Evolutionary conservation across 192 early-diverging fungal genomes (phyloP), one percentile per base, ranked within the genome.

Genomic region (Glomus cerebriforme): DNA sequence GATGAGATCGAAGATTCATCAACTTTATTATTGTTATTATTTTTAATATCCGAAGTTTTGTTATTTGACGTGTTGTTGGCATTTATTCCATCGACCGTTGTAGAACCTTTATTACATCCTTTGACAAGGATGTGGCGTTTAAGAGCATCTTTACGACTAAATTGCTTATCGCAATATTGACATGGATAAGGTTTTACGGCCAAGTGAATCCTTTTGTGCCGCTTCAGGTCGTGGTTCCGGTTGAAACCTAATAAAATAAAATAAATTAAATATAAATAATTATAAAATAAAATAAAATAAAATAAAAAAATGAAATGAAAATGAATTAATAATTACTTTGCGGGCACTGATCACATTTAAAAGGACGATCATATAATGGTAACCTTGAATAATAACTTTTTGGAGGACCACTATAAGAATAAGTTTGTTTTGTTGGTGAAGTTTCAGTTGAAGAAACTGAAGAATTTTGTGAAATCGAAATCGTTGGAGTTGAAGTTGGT

Each of bases 131-230:
- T 87, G 69, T 93, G 92, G 15, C 92, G 77, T 77, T 92, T 92
- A 3, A 93, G 85, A 4, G 92, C 92, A 84, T 93, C 92, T 58
- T 91, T 90, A 72, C 92, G 83, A 54, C 89, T 88, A 83, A 93
- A 93, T 59, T 83, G 86, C 78, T 93, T 93, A 15, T 91, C 91
- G 75, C 92, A 93, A 24, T 82, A 84, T 8, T 81, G 77, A 60
- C 92, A 93, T 43, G 85, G 88, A 79, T 90, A 90, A 19, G 92
- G 92, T 81, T 93, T 93, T 27, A 87, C 81, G 10, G 91, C 92
- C 54, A 87, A 84, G 78, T 93, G 92, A 12, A 92, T 92, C 79
- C 90, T 89, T 69, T 88, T 87, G 75, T 93, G 92, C 0, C 92
- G 84, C 72, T 92, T 91, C 8, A 93, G 71, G 80, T 93, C 92